phyloP scores from a whole-genome alignment of 352 stramenopile genomes.

The Blastocystis sp. region DNA sequence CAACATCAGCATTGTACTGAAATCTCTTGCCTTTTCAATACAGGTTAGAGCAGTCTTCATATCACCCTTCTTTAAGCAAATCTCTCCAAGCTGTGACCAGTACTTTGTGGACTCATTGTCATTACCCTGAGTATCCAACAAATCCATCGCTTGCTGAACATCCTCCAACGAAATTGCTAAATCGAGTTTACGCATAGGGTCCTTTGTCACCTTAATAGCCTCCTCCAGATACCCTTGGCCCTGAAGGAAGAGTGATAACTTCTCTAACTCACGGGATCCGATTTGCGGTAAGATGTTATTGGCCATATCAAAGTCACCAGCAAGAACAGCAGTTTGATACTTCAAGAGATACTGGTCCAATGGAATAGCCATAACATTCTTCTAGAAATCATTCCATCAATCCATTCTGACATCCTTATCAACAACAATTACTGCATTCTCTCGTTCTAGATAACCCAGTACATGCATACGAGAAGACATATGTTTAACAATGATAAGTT shows the following conservation, averaged over 20 bases:
- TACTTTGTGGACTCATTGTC: conserved; percentile 54
- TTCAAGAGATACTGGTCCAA: conserved; percentile 88
- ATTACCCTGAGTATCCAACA: conserved; percentile 7
- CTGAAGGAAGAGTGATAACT: conserved; percentile 54
- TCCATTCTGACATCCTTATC: conserved; percentile 90
- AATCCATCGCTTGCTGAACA: not conserved
- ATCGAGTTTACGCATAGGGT: conserved; percentile 55
- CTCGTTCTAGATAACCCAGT: conserved; percentile 91
- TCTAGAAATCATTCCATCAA: conserved; percentile 66
- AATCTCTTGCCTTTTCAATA: conserved; percentile 32
- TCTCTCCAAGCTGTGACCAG: conserved; percentile 48
- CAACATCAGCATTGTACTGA: conserved; percentile 55
- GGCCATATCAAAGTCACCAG: conserved; percentile 90
- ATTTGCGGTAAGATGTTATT: conserved; percentile 91
- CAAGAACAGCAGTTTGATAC: conserved; percentile 95
- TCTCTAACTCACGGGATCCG: conserved; percentile 65
- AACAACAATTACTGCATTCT: conserved; percentile 95
- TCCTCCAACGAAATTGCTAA: conserved; percentile 50
- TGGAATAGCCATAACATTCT: conserved; percentile 50
- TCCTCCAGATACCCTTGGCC: conserved; percentile 52
- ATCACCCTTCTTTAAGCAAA: conserved; percentile 53
- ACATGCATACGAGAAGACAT: conserved; percentile 85
- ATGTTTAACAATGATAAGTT: conserved; percentile 94
- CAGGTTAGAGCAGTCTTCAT: conserved; percentile 39
- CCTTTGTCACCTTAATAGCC: conserved; percentile 45